Conservation (phyloP, 2,329 filamentous ascomycete species). For the Fusarium sp. region DNA sequence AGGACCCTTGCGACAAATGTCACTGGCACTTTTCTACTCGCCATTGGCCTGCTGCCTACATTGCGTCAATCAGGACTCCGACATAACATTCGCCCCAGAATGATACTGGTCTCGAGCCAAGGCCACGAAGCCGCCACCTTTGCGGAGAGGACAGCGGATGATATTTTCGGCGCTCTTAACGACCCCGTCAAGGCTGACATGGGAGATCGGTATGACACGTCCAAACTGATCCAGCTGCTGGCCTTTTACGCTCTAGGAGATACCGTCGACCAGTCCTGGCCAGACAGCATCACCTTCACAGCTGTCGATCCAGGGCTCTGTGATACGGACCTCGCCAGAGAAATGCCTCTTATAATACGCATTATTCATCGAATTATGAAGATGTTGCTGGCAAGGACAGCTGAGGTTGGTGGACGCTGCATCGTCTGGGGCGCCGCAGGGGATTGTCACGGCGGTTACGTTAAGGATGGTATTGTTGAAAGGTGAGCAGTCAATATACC, state of each 20-base stretch:
- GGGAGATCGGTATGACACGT: not conserved
- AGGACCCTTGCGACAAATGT: conserved; percentile 17
- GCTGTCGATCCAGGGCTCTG: conserved; percentile 10
- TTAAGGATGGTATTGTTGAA: not conserved
- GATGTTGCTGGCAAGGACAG: conserved; percentile 12
- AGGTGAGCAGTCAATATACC: not conserved
- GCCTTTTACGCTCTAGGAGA: not conserved
- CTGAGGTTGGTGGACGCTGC: conserved; percentile 12
- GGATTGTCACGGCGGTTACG: not conserved
- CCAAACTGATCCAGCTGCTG: not conserved
- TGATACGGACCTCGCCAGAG: conserved; percentile 1
- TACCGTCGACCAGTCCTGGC: not conserved
- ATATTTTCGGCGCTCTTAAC: not conserved
- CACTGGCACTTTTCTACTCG: conserved; percentile 13
- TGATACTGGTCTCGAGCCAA: not conserved
- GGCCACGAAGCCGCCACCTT: not conserved
- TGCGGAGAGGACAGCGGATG: not conserved
- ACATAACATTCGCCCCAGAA: not conserved
- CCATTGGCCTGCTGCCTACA: conserved; percentile 6
- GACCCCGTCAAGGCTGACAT: not conserved
- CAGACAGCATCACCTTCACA: not conserved
- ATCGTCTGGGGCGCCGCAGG: not conserved
- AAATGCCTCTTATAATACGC: not conserved
- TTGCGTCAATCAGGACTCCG: conserved; percentile 2
- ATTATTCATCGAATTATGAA: conserved; percentile 20